Conservation (phyloP, 2,329 filamentous ascomycete genomes). For the Ceratocystis ficicola region DNA sequence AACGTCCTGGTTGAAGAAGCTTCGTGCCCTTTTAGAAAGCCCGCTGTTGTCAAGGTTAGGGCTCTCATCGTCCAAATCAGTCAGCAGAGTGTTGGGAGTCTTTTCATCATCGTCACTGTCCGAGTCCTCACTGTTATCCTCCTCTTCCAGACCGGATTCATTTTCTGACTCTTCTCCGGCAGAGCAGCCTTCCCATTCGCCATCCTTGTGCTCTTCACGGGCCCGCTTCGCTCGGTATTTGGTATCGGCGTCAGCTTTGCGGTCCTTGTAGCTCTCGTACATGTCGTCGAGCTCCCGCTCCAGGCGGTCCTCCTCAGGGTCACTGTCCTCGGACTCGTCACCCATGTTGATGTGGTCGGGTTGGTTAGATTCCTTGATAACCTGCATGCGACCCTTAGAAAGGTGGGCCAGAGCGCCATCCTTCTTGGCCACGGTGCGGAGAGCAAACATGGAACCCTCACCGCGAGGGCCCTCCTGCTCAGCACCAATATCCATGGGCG, state of each 20-base stretch:
- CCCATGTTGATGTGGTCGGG: constrained; percentile 48
- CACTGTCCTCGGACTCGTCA: constrained; percentile 50
- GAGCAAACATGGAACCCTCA: constrained; percentile 71
- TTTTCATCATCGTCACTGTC: constrained; percentile 29
- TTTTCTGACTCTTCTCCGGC: constrained; percentile 52
- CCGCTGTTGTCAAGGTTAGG: constrained; percentile 24
- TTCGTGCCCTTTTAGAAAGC: constrained; percentile 71
- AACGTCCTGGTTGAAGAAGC: constrained; percentile 91
- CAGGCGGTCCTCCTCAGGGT: constrained; percentile 69
- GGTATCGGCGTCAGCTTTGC: constrained; percentile 65
- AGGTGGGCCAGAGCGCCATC: constrained; percentile 47
- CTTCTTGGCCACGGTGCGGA: constrained; percentile 70
- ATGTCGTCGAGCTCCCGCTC: constrained; percentile 76
- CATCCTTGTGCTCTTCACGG: constrained; percentile 66
- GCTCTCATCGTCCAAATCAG: constrained; percentile 36
- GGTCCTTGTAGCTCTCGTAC: constrained; percentile 76
- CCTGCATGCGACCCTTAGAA: constrained; percentile 65
- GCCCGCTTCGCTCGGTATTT: constrained; percentile 87
- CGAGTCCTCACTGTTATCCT: constrained; percentile 29
- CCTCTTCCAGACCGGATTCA: constrained; percentile 44
- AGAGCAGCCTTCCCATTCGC: constrained; percentile 87
- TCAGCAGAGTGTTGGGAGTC: constrained; percentile 28
- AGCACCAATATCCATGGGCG: constrained; percentile 89
- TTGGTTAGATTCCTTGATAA: constrained; percentile 40
- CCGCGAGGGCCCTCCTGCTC: constrained; percentile 71